These are phyloP conservation scores for Psilocybe cubensis DNA, from an alignment of 768 basidiomycete species.

Conservation along the genomic window DNA sequence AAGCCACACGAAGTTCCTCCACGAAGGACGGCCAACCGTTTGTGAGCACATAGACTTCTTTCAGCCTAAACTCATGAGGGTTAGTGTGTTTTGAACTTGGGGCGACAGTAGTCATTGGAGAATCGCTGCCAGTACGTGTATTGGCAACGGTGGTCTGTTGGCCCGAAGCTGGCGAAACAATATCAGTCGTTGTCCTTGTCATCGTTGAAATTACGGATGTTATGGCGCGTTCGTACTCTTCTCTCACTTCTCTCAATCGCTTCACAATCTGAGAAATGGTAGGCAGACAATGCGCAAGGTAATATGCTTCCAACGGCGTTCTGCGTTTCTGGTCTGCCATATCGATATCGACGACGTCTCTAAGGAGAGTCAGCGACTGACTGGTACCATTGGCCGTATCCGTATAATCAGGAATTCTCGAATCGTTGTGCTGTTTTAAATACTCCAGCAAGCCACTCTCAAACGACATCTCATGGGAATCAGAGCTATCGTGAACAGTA, in stretches of 20 bases:
- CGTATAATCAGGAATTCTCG: neutral
- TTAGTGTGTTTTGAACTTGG: too few species aligned
- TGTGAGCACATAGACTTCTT: slow-evolving; percentile 51
- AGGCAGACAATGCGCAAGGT: slow-evolving; percentile 48
- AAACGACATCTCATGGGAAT: slow-evolving; percentile 1
- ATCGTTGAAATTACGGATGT: too few species aligned
- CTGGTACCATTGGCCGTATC: neutral
- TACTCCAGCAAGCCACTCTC: neutral
- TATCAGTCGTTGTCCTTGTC: too few species aligned
- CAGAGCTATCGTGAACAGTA: neutral
- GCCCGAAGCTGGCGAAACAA: too few species aligned
- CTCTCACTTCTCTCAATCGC: slow-evolving; percentile 36
- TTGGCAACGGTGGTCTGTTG: too few species aligned
- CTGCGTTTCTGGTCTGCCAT: slow-evolving; percentile 9
- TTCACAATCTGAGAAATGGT: slow-evolving; percentile 43
- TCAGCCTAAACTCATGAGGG: too few species aligned
- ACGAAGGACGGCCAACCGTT: slow-evolving; percentile 53
- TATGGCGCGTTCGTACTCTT: slow-evolving; percentile 27
- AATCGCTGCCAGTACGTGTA: too few species aligned
- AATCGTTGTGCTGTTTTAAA: neutral
- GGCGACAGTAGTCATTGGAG: too few species aligned
- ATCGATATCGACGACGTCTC: slow-evolving; percentile 4
- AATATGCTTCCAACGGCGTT: slow-evolving; percentile 28
- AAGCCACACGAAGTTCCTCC: slow-evolving; percentile 35
- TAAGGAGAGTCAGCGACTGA: neutral